Percentiles rank a stretch among this genome's conserved stretches.
These are phyloP conservation scores for Acanthamoeba healyi DNA, from an alignment of 208 protist species.

Conservation along the genomic window DNA sequence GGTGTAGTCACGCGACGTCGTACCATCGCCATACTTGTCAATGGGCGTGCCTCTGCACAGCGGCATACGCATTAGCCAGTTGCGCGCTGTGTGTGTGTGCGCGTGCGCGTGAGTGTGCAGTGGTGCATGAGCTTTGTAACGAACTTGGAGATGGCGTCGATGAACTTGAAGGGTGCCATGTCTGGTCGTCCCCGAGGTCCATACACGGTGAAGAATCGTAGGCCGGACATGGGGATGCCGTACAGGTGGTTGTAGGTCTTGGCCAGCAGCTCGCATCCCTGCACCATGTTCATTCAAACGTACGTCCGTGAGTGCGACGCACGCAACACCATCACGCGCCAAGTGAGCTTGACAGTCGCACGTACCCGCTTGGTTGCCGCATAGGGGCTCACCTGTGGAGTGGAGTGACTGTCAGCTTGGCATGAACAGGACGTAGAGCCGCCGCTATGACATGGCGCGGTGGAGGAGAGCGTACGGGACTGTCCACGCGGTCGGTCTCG, in stretches of 20 bases:
- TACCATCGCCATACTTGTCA: conserved; percentile 62
- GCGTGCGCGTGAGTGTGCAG: not conserved
- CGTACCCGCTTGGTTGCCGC: conserved; percentile 73
- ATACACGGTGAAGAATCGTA: conserved; percentile 76
- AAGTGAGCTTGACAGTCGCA: not conserved
- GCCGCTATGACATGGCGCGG: too few relatives aligned
- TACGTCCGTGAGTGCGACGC: not conserved
- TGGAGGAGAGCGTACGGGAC: conserved; percentile 44
- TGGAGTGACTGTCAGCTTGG: not conserved
- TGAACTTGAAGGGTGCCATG: conserved; percentile 75
- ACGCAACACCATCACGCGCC: not conserved
- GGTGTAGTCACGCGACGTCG: conserved; percentile 73
- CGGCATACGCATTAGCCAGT: not conserved
- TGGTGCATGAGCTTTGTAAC: not conserved
- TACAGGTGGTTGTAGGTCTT: conserved; percentile 75
- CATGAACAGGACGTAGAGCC: not conserved
- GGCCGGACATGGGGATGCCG: conserved; percentile 62
- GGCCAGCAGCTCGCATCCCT: conserved; percentile 71
- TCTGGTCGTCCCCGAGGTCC: conserved; percentile 65
- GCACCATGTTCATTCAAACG: not conserved
- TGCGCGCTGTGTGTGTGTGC: not conserved
- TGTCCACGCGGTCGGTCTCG: conserved; percentile 68
- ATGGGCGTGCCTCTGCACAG: conserved; percentile 63
- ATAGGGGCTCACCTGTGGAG: conserved; percentile 69
- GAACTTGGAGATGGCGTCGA: conserved; percentile 36